Percentiles rank a stretch among this genome's conserved stretches.
phyloP scores from a whole-genome alignment of 768 basidiomycete genomes.

The Pleurotus tuoliensis region DNA sequence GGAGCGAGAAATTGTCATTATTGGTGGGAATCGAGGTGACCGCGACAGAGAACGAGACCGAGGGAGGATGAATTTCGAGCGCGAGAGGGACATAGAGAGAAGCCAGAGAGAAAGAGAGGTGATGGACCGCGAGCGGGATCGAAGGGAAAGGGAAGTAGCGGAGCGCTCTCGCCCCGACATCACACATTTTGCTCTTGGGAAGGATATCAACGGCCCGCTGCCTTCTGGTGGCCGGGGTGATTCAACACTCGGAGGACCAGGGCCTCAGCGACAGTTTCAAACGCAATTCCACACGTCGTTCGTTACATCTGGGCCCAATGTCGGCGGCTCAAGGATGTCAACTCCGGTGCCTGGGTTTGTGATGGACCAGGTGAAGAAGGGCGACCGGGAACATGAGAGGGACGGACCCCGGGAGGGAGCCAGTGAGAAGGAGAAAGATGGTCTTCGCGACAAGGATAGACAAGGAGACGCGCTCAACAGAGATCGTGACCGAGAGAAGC shows the following conservation, averaged over 20 bases:
- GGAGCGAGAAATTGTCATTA: constrained; percentile 2
- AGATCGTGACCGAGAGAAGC: not conserved
- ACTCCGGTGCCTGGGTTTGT: not conserved
- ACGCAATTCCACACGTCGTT: constrained; percentile 28
- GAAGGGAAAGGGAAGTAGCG: constrained; percentile 1
- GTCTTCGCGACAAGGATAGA: not conserved
- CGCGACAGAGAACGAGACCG: constrained; percentile 6
- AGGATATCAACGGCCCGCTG: not conserved
- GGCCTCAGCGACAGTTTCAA: constrained; percentile 25
- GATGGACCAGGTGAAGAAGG: constrained; percentile 1
- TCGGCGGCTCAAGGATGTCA: not conserved
- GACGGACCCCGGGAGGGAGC: constrained; percentile 1
- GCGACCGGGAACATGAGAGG: not conserved
- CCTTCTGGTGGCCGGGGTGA: not conserved
- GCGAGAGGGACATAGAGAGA: constrained; percentile 13
- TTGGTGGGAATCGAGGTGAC: constrained; percentile 7
- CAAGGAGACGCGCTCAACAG: not conserved
- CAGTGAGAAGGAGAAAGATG: not conserved
- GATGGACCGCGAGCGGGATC: constrained; percentile 8
- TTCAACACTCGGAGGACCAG: not conserved
- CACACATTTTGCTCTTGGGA: not conserved
- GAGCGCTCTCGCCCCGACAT: not conserved
- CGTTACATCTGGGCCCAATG: constrained; percentile 16
- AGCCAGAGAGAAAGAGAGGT: constrained; percentile 7
- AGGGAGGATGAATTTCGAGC: not conserved